Evolutionary conservation across 208 protist genomes (phyloP).

Genomic region (Trichomonas vaginalis): DNA sequence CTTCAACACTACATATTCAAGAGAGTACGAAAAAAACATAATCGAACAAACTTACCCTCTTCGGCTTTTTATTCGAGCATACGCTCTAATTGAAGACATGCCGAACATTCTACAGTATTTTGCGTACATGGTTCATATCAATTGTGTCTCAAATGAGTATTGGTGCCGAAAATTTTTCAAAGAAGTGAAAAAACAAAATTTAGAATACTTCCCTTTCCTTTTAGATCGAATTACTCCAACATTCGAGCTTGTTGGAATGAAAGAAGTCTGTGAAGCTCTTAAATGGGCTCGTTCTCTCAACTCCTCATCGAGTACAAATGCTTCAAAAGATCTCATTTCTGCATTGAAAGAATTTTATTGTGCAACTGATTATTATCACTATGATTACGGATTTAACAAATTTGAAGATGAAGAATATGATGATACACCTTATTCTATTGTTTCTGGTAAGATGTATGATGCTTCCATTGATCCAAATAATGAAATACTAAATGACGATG

Average conservation of each 20-base stretch:
- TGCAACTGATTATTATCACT: neutral
- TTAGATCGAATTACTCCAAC: neutral
- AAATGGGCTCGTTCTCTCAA: neutral
- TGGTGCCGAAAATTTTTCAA: neutral
- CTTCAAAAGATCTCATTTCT: neutral
- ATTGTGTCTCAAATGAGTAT: neutral
- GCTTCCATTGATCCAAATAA: neutral
- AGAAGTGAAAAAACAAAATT: neutral
- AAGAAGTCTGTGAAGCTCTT: neutral
- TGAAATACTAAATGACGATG: neutral
- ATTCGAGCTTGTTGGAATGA: neutral
- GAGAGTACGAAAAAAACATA: neutral
- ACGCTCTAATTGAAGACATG: neutral
- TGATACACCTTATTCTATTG: neutral
- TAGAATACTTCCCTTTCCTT: neutral
- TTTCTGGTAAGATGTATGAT: neutral
- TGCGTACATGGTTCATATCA: neutral
- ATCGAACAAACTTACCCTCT: neutral
- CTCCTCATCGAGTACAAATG: neutral
- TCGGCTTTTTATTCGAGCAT: neutral
- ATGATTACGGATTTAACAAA: too few species aligned
- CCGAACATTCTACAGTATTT: neutral
- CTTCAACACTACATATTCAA: neutral
- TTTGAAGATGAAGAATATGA: neutral
- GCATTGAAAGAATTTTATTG: neutral